Conservation (phyloP, 768 basidiomycete species). For the Tulasnella calospora region DNA sequence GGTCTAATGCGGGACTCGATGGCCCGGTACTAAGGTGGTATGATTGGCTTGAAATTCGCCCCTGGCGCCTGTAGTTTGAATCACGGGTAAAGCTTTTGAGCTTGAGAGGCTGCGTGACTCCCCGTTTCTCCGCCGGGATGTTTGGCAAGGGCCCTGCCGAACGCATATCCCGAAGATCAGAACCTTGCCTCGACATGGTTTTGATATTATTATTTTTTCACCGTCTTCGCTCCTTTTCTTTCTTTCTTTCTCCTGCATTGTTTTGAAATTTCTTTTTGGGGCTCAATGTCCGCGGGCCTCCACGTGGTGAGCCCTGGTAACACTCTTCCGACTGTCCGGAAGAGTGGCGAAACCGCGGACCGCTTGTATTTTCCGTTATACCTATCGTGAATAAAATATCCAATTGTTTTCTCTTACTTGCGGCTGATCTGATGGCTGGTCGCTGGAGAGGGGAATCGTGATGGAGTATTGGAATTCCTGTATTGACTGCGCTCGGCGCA, state of each 20-base stretch:
- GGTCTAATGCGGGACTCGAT: neutral
- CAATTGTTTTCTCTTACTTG: neutral
- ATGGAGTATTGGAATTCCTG: too few species aligned
- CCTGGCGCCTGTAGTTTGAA: neutral
- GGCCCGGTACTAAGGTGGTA: neutral
- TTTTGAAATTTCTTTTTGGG: neutral
- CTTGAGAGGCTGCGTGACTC: neutral
- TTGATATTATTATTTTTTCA: neutral
- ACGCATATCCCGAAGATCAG: neutral
- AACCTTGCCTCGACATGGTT: neutral
- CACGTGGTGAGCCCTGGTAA: conserved; percentile 9
- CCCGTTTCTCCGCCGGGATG: neutral
- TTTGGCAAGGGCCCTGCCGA: neutral
- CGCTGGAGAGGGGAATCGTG: neutral
- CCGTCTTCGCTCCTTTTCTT: neutral
- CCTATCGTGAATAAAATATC: too few species aligned
- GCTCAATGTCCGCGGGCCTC: neutral
- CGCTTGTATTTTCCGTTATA: neutral
- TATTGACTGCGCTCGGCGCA: neutral
- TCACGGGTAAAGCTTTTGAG: neutral
- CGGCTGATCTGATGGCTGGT: neutral
- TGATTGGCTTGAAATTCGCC: neutral
- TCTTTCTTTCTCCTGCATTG: neutral
- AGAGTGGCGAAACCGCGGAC: conserved; percentile 1
- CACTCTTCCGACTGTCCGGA: neutral